A percentile compares a stretch with the other conserved stretches of the same genome.
Conservation (phyloP, 1,284 basidiomycete species). For the Anthracocystis walkeri region DNA sequence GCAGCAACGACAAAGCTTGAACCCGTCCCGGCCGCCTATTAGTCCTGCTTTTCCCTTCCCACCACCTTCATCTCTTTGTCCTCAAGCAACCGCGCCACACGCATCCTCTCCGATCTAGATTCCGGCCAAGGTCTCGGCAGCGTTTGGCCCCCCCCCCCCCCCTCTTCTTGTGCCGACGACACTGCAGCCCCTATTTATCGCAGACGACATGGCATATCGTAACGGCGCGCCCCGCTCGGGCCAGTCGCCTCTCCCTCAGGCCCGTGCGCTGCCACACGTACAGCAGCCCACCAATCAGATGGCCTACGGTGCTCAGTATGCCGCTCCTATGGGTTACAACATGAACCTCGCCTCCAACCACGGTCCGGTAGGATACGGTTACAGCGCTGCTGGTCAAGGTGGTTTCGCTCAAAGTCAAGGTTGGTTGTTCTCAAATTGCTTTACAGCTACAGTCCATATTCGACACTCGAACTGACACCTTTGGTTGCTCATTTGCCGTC, state of each 20-base stretch:
- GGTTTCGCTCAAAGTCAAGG: constrained; percentile 65
- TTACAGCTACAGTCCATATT: neutral
- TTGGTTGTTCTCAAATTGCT: constrained; percentile 25
- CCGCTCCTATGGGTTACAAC: constrained; percentile 56
- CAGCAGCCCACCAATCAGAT: constrained; percentile 61
- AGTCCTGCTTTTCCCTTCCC: constrained; percentile 1
- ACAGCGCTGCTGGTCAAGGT: constrained; percentile 58
- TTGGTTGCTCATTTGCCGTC: neutral
- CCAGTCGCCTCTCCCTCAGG: constrained; percentile 41
- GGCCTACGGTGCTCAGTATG: constrained; percentile 62
- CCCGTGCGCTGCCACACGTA: constrained; percentile 49
- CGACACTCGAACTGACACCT: neutral
- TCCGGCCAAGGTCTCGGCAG: neutral
- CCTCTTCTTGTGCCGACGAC: neutral
- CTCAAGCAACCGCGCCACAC: neutral
- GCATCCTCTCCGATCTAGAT: neutral
- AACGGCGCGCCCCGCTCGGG: constrained; percentile 41
- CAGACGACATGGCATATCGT: constrained; percentile 41
- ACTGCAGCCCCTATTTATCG: neutral
- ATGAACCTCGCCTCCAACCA: constrained; percentile 41
- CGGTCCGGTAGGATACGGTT: constrained; percentile 53
- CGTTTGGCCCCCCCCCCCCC: neutral
- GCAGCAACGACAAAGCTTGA: neutral
- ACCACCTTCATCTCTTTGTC: neutral
- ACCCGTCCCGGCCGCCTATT: neutral